These are phyloP conservation scores for Magnolia officinalis DNA, from an alignment of 164 flowering plant species.

Conservation along the genomic window DNA sequence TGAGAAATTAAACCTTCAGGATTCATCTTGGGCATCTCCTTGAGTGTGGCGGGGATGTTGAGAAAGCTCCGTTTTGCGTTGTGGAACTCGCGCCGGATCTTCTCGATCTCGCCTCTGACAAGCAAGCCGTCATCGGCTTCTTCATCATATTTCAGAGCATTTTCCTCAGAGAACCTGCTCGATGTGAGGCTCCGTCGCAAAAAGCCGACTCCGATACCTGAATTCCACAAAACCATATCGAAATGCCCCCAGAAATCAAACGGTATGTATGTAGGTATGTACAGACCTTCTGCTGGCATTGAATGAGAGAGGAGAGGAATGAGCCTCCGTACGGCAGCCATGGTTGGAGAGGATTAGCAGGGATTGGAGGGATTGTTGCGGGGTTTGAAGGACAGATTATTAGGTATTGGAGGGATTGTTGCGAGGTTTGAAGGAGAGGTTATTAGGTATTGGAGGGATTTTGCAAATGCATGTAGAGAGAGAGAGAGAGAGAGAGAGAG, in stretches of 20 bases:
- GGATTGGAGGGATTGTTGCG: neutral
- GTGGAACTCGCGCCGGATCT: constrained; percentile 48
- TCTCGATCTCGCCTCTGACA: constrained; percentile 38
- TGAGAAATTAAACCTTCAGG: constrained; percentile 52
- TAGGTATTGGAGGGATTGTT: neutral
- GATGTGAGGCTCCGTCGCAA: constrained; percentile 20
- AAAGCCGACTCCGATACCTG: constrained; percentile 7
- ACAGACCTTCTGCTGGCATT: constrained; percentile 22
- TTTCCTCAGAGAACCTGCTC: constrained; percentile 18
- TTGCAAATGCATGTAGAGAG: neutral
- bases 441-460: neutral
- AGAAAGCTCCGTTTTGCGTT: constrained; percentile 57
- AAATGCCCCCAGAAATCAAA: neutral
- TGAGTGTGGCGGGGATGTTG: constrained; percentile 67
- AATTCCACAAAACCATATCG: constrained; percentile 18
- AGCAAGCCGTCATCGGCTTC: neutral
- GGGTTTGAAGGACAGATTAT: neutral
- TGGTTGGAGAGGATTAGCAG: neutral
- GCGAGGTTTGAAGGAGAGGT: neutral
- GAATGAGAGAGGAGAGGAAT: constrained; percentile 14
- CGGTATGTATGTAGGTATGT: neutral
- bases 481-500: neutral
- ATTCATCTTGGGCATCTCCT: constrained; percentile 75
- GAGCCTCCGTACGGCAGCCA: constrained; percentile 33
- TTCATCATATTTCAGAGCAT: constrained; percentile 20